Evolutionary conservation across 2,329 filamentous ascomycete species (phyloP).

Genomic region (Alternaria triticimaculans): DNA sequence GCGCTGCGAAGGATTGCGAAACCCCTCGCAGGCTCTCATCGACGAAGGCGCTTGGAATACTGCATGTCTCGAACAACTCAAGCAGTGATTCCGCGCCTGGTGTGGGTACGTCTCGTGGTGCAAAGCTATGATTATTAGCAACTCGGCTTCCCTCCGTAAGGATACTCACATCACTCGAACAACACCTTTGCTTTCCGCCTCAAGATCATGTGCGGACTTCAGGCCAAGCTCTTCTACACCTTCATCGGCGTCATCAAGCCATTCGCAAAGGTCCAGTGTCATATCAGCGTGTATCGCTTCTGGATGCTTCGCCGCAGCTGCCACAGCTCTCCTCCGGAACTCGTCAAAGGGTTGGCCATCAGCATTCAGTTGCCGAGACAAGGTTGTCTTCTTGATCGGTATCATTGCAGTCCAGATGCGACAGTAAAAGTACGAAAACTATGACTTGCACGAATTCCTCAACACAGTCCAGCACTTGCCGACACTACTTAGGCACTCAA

Average conservation of each 20-base stretch:
- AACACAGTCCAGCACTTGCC: too few species aligned
- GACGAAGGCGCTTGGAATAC: slow-evolving; percentile 34
- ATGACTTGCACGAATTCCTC: not conserved
- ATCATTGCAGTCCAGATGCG: not conserved
- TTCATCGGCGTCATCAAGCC: slow-evolving; percentile 15
- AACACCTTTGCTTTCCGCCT: slow-evolving; percentile 1
- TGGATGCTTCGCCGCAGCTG: not conserved
- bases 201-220: slow-evolving; percentile 11
- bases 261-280: slow-evolving; percentile 30
- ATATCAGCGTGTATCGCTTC: not conserved
- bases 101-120: slow-evolving; percentile 27
- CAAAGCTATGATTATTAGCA: slow-evolving; percentile 28
- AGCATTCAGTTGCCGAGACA: slow-evolving; percentile 19
- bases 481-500: not conserved
- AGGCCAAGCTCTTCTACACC: slow-evolving; percentile 12
- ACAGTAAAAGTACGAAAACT: not conserved
- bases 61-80: slow-evolving; percentile 26
- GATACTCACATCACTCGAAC: slow-evolving; percentile 30
- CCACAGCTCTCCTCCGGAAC: slow-evolving; percentile 7
- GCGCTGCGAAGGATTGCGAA: slow-evolving; percentile 38
- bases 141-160: not conserved
- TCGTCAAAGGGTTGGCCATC: slow-evolving; percentile 17
- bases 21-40: slow-evolving; percentile 33
- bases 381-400: slow-evolving; percentile 6
- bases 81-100: slow-evolving; percentile 13